Evolutionary conservation across 2,329 filamentous ascomycete genomes (phyloP), one percentile per base, ranked within the genome.

Genomic region (Calonectria pteridis): DNA sequence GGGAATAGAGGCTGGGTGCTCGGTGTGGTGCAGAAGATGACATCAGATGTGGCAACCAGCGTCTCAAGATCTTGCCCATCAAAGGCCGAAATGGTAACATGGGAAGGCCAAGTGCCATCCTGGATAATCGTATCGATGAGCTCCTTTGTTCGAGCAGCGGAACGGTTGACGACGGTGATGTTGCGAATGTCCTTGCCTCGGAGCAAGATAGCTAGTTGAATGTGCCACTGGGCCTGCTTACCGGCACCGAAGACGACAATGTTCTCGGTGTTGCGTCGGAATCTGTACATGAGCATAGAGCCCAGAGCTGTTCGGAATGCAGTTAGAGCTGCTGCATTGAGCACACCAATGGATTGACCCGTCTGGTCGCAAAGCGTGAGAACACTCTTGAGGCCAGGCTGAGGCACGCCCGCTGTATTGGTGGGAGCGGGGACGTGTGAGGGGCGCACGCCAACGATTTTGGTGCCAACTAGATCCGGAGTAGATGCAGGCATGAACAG

Each of bases 161-260:
- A 83, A 0, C 83, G 80, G 37, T 85, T 85, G 11, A 85, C 80
- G 4, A 85, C 67, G 0, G 80, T 84, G 16, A 86, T 73, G 5
- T 64, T 75, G 11, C 73, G 71, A n/a, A 83, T 78, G 0, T 76
- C 77, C 31, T 75, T 69, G 18, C 76, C 81, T 5, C 81, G 77
- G 0, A 94, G 85, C 9, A 93, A 83, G 7, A 94, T 83, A 0
- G 93, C 91, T 10, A 95, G 87, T 0, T 92, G 89, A 18, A 93
- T 89, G 78, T 94, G 93, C 93, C 93, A 95, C 79, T 93, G 91
- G 0, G 93, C 93, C 83, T 94, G 93, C 76, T 90, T 91, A 26
- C 93, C 93, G 0, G 92, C 92, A 2, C 93, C 93, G 78, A 94
- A 94, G 20, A 94, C 90, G 4, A 91, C 88, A 4, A 94, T 81